Conservation (phyloP, 106 monocot species). For the Narthecium ossifragum region DNA sequence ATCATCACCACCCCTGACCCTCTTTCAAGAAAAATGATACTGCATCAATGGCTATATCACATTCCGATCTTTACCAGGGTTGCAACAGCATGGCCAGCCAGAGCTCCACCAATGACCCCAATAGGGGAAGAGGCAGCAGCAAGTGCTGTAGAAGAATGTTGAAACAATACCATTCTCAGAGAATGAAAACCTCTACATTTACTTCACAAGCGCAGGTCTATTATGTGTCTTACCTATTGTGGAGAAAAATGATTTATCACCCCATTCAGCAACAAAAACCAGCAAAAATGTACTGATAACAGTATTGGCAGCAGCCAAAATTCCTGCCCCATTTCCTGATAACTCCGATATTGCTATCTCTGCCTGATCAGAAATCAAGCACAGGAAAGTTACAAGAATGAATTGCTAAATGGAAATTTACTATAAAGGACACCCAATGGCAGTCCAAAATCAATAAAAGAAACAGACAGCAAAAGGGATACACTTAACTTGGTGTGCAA, state of each 20-base stretch:
- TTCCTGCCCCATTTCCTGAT: constrained; percentile 77
- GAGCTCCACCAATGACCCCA: constrained; percentile 85
- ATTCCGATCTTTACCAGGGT: constrained; percentile 65
- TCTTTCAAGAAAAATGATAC: too few species aligned
- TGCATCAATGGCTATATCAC: too few species aligned
- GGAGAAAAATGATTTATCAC: constrained; percentile 99
- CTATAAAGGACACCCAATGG: too few species aligned
- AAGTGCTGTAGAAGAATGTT: constrained; percentile 50
- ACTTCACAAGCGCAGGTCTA: background rate
- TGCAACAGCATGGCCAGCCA: constrained; percentile 92
- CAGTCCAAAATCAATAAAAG: too few species aligned
- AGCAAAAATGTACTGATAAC: constrained; percentile 80
- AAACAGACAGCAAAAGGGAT: too few species aligned
- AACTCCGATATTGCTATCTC: constrained; percentile 87
- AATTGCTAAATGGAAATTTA: background rate
- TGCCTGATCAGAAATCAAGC: constrained; percentile 40
- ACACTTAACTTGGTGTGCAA: too few species aligned
- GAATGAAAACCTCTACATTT: background rate
- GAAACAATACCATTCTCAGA: background rate
- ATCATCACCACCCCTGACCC: too few species aligned
- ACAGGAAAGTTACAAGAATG: background rate
- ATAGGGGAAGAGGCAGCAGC: constrained; percentile 97
- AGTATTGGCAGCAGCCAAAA: constrained; percentile 71
- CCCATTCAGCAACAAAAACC: constrained; percentile 99
- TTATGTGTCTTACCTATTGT: constrained; percentile 55